Conservation (phyloP, 2,329 filamentous ascomycete genomes). For the Pyrenophora seminiperda region DNA sequence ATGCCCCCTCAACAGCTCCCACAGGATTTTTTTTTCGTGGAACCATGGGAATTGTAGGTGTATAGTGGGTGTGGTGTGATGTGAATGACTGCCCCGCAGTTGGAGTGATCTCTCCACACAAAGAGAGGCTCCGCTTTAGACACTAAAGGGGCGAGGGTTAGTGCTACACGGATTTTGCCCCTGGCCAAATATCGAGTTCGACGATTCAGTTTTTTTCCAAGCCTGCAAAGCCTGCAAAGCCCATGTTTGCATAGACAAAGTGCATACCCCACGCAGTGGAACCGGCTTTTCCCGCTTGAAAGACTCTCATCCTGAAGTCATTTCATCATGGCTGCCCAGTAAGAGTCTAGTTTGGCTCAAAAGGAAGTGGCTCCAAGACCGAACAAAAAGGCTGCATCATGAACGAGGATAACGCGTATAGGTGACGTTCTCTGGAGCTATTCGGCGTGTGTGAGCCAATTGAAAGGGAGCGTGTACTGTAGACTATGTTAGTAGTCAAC, state of each 20-base stretch:
- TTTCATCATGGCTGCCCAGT: slow-evolving; percentile 42
- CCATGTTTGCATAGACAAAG: slow-evolving; percentile 26
- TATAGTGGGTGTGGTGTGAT: slow-evolving; percentile 24
- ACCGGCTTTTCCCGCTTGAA: slow-evolving; percentile 24
- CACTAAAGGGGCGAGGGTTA: slow-evolving; percentile 21
- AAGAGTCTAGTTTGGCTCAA: slow-evolving; percentile 30
- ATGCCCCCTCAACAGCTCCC: slow-evolving; percentile 2
- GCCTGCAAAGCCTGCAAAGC: slow-evolving; percentile 34
- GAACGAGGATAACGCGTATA: slow-evolving; percentile 28
- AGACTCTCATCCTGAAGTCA: slow-evolving; percentile 28
- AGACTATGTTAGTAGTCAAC: slow-evolving; percentile 17
- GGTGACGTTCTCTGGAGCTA: slow-evolving; percentile 33
- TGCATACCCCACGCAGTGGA: slow-evolving; percentile 25
- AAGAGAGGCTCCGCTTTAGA: slow-evolving; percentile 21
- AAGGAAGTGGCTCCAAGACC: slow-evolving; percentile 27
- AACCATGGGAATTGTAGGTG: slow-evolving; percentile 12
- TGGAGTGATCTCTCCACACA: slow-evolving; percentile 17
- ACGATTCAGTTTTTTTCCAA: slow-evolving; percentile 24
- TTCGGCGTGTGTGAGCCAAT: slow-evolving; percentile 31
- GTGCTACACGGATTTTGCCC: slow-evolving; percentile 28
- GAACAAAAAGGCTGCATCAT: slow-evolving; percentile 32
- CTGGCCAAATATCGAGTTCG: slow-evolving; percentile 23
- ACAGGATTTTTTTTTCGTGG: slow-evolving; percentile 5
- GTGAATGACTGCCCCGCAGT: slow-evolving; percentile 25
- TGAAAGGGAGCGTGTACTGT: slow-evolving; percentile 24